phyloP scores from a whole-genome alignment of 768 basidiomycete species.

The Gloeostereum incarnatum region DNA sequence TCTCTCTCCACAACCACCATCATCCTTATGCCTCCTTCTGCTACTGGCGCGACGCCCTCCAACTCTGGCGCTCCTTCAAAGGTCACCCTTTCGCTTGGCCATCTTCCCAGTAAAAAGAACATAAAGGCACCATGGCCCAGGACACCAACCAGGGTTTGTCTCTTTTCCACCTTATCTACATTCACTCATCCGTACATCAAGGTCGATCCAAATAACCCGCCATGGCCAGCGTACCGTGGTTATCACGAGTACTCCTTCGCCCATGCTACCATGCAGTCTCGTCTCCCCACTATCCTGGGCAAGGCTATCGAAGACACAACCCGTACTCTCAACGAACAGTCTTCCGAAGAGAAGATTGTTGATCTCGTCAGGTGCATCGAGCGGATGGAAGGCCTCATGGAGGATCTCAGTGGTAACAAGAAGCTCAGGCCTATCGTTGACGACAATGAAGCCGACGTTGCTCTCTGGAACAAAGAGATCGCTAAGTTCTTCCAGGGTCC shows the following conservation, averaged over 20 bases:
- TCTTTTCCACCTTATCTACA: background rate
- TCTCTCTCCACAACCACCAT: background rate
- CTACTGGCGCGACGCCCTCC: constrained; percentile 11
- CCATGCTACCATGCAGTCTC: constrained; percentile 93
- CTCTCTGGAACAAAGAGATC: constrained; percentile 96
- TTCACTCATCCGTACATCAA: constrained; percentile 13
- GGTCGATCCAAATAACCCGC: constrained; percentile 81
- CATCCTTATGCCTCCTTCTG: too few relatives aligned
- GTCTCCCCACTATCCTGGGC: constrained; percentile 89
- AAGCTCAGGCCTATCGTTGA: constrained; percentile 85
- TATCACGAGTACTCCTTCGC: constrained; percentile 80
- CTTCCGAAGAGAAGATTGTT: constrained; percentile 70
- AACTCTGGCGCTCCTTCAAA: constrained; percentile 36
- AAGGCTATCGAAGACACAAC: constrained; percentile 93
- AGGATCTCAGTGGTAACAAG: constrained; percentile 73
- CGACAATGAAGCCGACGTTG: constrained; percentile 86
- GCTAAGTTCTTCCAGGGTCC: constrained; percentile 87
- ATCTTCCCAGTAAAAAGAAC: constrained; percentile 64
- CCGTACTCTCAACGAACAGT: constrained; percentile 81
- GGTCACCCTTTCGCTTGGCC: constrained; percentile 65
- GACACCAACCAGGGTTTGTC: constrained; percentile 56
- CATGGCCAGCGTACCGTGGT: constrained; percentile 75
- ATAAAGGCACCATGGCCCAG: constrained; percentile 68
- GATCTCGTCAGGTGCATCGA: constrained; percentile 84
- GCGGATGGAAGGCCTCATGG: constrained; percentile 86